Conservation (phyloP, 2,329 filamentous ascomycete genomes). For the Fusarium incarnatum region DNA sequence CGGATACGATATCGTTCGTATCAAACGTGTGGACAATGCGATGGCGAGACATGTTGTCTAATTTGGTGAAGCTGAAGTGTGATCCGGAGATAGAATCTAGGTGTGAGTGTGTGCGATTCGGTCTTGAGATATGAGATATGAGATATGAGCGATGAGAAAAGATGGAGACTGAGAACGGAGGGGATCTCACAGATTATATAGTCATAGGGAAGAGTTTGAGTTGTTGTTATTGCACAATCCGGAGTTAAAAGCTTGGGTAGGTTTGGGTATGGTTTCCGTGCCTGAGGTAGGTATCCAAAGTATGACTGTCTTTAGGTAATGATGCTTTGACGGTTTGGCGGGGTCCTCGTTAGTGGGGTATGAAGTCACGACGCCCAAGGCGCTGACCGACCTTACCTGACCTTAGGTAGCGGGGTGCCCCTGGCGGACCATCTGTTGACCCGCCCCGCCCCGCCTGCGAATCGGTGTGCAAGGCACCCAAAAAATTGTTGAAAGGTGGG, state of each 20-base stretch:
- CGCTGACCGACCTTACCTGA: background rate
- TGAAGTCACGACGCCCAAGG: conserved; percentile 39
- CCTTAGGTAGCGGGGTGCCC: conserved; percentile 19
- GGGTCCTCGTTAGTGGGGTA: conserved; percentile 43
- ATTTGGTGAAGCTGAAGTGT: background rate
- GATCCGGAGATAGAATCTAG: background rate
- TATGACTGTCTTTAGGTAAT: conserved; percentile 17
- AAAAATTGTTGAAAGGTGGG: conserved; percentile 52
- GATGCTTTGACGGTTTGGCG: conserved; percentile 30
- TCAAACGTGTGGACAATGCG: conserved; percentile 57
- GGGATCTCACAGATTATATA: background rate
- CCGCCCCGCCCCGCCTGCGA: conserved; percentile 49
- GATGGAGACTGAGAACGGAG: background rate
- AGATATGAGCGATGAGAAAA: background rate
- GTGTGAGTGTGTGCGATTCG: conserved; percentile 3
- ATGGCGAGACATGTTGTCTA: conserved; percentile 44
- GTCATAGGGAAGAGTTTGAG: background rate
- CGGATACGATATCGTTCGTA: conserved; percentile 60
- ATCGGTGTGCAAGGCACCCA: conserved; percentile 47
- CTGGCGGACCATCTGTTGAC: conserved; percentile 47
- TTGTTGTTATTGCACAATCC: background rate
- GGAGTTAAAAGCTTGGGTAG: background rate
- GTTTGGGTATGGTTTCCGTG: background rate
- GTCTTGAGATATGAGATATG: background rate
- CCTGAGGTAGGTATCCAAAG: background rate